Conservation (phyloP, 352 stramenopile species). For the Globisporangium acanthophoron region DNA sequence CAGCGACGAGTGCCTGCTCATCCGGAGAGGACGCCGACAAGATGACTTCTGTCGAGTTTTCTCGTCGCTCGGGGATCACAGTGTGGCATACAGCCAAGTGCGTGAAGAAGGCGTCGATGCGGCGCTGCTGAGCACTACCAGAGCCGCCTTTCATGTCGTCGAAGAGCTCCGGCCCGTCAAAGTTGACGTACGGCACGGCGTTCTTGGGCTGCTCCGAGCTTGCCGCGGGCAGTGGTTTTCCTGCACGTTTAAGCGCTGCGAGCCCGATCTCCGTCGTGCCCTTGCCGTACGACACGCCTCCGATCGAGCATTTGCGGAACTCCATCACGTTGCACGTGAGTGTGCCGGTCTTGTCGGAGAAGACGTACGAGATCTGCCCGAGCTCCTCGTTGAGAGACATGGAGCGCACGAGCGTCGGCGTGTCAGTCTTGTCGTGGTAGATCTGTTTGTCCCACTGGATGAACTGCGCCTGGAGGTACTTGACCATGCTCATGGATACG, state of each 20-base stretch:
- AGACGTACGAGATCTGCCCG: conserved; percentile 98
- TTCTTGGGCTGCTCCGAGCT: conserved; percentile 15
- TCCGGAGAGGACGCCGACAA: conserved; percentile 79
- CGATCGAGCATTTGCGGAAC: conserved; percentile 92
- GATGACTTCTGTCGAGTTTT: conserved; percentile 55
- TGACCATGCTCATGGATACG: conserved; percentile 96
- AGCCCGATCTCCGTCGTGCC: conserved; percentile 82
- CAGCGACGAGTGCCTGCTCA: conserved; percentile 83
- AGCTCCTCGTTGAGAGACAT: conserved; percentile 94
- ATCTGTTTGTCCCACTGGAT: conserved; percentile 95
- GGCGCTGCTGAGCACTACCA: conserved; percentile 34
- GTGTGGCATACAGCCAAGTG: conserved; percentile 93
- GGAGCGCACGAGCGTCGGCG: conserved; percentile 87
- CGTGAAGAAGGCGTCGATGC: conserved; percentile 76
- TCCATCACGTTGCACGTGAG: conserved; percentile 99
- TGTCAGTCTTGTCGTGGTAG: conserved; percentile 86
- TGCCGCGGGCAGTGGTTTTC: conserved; percentile 43
- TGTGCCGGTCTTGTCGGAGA: conserved; percentile 99
- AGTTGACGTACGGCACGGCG: conserved; percentile 68
- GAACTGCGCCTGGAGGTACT: conserved; percentile 92
- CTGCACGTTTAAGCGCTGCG: conserved; percentile 52
- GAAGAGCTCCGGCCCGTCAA: conserved; percentile 62
- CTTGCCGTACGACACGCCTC: conserved; percentile 83
- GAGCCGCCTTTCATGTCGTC: conserved; percentile 59
- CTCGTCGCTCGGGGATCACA: conserved; percentile 94